These are phyloP conservation scores for Peziza echinospora DNA, from an alignment of 495 filamentous ascomycete genomes.

Conservation along the genomic window DNA sequence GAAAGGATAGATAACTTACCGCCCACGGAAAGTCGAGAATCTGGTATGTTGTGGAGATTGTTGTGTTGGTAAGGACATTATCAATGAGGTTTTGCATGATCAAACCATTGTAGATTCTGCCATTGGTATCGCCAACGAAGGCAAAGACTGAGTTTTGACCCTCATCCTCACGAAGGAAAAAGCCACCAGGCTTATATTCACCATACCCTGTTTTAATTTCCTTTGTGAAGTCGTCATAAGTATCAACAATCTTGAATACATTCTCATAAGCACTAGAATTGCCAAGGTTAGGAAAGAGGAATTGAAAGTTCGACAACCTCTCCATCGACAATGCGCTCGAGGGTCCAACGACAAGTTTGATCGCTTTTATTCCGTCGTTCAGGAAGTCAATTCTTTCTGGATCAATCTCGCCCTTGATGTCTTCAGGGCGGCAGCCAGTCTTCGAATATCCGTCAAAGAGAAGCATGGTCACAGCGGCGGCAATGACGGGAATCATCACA, in stretches of 20 bases:
- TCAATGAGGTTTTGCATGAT: conserved; percentile 53
- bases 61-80: conserved; percentile 38
- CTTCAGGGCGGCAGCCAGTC: conserved; percentile 30
- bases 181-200: conserved; percentile 51
- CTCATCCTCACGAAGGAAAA: conserved; percentile 41
- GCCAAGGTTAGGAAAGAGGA: neutral
- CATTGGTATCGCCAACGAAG: conserved; percentile 31
- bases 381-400: conserved; percentile 16
- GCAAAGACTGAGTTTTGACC: conserved; percentile 37
- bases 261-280: no score
- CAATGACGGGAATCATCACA: conserved; percentile 50
- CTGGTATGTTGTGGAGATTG: conserved; percentile 43
- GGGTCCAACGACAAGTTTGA: conserved; percentile 41
- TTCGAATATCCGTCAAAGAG: conserved; percentile 38
- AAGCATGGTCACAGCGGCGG: conserved; percentile 50
- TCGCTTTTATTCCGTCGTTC: neutral
- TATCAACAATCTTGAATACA: conserved; percentile 41
- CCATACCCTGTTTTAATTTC: conserved; percentile 38
- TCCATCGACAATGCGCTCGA: conserved; percentile 22
- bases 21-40: conserved; percentile 48
- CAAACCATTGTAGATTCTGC: conserved; percentile 31
- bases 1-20: conserved; percentile 3
- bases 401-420: neutral
- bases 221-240: conserved; percentile 40
- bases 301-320: neutral